Evolutionary conservation across 495 filamentous ascomycete species (phyloP).

Genomic region (Evernia prunastri): DNA sequence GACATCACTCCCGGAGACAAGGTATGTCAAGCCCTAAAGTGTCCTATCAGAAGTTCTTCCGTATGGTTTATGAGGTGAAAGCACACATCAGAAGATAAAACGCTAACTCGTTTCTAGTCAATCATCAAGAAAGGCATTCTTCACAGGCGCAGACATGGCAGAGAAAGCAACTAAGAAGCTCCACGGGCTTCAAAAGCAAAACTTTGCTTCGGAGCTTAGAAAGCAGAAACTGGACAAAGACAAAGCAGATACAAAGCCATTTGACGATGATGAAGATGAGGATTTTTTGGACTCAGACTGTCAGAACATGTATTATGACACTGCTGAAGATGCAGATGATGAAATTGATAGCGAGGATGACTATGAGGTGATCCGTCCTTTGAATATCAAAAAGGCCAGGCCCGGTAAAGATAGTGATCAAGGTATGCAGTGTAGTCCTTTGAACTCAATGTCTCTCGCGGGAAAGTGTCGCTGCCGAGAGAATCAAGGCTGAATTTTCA

Average conservation of each 20-base stretch:
- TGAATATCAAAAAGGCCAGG: not conserved
- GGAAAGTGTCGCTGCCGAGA: not conserved
- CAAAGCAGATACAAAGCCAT: not conserved
- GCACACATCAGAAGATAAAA: not conserved
- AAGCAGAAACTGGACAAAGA: not conserved
- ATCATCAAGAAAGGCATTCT: not conserved
- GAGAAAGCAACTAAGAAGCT: not conserved
- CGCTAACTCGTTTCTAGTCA: not conserved
- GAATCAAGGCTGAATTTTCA: conserved; percentile 3
- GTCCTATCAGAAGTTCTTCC: not conserved
- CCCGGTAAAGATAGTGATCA: not conserved
- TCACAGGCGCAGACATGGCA: not conserved
- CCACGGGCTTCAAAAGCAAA: not conserved
- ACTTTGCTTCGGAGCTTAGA: not conserved
- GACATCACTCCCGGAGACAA: not conserved
- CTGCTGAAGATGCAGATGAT: conserved; percentile 1
- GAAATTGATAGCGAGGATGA: not conserved
- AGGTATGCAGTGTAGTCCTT: not conserved
- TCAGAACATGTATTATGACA: not conserved
- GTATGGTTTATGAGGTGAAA: not conserved
- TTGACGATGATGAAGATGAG: not conserved
- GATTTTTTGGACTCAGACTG: not conserved
- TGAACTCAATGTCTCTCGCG: not conserved
- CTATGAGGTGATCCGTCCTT: not conserved
- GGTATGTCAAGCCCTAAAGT: not conserved